Percentiles rank a stretch among this genome's conserved stretches.
Evolutionary conservation across 176 grass and related monocot species (phyloP).

Genomic region (Rhipidocladum racemiflorum): DNA sequence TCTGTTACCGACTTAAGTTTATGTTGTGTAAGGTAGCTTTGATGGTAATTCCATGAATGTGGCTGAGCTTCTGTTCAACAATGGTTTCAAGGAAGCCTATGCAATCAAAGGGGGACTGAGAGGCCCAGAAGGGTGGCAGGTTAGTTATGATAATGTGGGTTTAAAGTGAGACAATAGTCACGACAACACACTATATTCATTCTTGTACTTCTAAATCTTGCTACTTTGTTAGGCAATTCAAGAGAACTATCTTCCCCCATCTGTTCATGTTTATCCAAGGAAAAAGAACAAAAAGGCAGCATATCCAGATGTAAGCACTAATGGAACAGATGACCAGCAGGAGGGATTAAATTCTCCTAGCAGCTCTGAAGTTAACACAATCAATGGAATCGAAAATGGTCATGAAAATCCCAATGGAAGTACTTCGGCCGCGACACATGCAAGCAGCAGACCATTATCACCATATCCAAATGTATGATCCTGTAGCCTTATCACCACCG

Average conservation of each 20-base stretch:
- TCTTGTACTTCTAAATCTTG: conserved; percentile 1
- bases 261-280: conserved; percentile 66
- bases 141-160: conserved; percentile 18
- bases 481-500: background rate
- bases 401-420: conserved; percentile 15
- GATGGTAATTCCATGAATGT: conserved; percentile 86
- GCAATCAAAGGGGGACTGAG: conserved; percentile 79
- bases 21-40: conserved; percentile 89
- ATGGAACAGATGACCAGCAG: conserved; percentile 29
- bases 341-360: conserved; percentile 27
- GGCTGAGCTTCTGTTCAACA: conserved; percentile 77
- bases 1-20: conserved; percentile 39
- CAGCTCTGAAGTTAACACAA: conserved; percentile 11
- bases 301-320: conserved; percentile 29
- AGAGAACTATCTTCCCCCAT: conserved; percentile 74
- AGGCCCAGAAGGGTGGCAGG: conserved; percentile 95
- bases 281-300: conserved; percentile 35
- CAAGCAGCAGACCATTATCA: conserved; percentile 35
- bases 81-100: conserved; percentile 91
- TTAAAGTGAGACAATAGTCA: background rate
- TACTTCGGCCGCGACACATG: conserved; percentile 20
- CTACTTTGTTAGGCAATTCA: conserved; percentile 56
- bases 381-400: conserved; percentile 28
- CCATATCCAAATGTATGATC: conserved; percentile 69
- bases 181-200: background rate